Base-by-base conservation (phyloP, 768 basidiomycete species). In the Gyrodon lividus region DNA sequence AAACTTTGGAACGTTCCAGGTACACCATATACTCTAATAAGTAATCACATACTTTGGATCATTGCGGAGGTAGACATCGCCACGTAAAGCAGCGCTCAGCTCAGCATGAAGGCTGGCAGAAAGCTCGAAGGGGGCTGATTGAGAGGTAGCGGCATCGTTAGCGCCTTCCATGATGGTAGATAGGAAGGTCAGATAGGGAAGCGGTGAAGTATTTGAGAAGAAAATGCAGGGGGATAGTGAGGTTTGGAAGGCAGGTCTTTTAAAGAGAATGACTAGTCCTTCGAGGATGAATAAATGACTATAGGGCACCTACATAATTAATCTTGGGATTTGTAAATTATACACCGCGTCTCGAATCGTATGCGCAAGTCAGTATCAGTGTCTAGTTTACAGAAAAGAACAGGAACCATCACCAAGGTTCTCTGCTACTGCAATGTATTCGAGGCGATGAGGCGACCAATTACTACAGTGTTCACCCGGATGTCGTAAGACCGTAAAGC, bases 1-100 rank as follows among this genome's bases (percentile, higher is more conserved):
- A 69, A 71, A 44, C 69, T 71, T 31, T 20, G 8, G 30, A 52
- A 43, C 39, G 42, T 31, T 54, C 38, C 10, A 43, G 42, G 37
- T 26, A 34, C 35, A 42, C 48, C 26, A 33, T 34, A 23, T 24
- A 39, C 19, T 46, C 30, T 4, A n/a, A 16, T 14, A 45, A 35
- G 40, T 8, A 23, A 17, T 17, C 14, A 56, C 62, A 48, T 61
- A 79, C 80, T 70, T 71, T 17, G 72, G 53, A 51, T 79, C 73
- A 28, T 67, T 66, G 30, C 75, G 70, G 54, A 74, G 69, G 58
- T 77, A 74, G 23, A 82, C 69, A 8, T 73, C 66, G 14, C 82
- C 82, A 44, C 77, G 70, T 55, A 80, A 74, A 7, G 71, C 57
- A 19, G 72, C 65, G 12, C 68, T 70, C 19, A 83, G 72, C 60